Conservation (phyloP, 176 grass and related monocot genomes). For the Themeda triandra region DNA sequence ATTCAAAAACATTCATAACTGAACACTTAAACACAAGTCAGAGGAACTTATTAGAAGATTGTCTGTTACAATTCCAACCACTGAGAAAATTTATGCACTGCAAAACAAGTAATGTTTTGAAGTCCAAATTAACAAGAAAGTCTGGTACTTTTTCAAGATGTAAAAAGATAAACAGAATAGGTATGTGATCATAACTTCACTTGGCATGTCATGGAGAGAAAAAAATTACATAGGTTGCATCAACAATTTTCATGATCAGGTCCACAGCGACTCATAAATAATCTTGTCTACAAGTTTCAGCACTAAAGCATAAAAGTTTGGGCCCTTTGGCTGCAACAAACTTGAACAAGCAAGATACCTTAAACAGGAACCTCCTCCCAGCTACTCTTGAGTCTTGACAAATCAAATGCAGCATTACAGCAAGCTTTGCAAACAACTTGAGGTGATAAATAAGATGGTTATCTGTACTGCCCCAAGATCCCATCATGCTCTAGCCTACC, state of each 20-base stretch:
- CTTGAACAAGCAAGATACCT: background rate
- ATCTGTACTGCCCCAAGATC: background rate
- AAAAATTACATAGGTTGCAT: background rate
- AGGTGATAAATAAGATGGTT: background rate
- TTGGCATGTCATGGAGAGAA: background rate
- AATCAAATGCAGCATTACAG: constrained; percentile 1
- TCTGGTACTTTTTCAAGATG: background rate
- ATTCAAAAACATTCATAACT: constrained; percentile 19
- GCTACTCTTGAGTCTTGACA: background rate
- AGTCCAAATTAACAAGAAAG: no score
- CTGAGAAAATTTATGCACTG: no score
- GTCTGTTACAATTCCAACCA: no score
- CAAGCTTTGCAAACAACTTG: background rate
- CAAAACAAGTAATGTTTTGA: no score
- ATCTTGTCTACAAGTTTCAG: background rate
- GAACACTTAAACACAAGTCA: background rate
- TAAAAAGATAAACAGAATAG: constrained; percentile 8
- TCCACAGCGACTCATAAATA: background rate
- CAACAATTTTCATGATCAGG: constrained; percentile 1
- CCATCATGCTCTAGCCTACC: background rate
- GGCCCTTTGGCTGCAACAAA: background rate
- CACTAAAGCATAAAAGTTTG: background rate
- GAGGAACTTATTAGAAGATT: background rate
- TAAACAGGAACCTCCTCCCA: background rate
- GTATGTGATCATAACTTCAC: background rate